phyloP scores from a whole-genome alignment of 805 yeast genomes.

The Vanderwaltozyma tropicalis region DNA sequence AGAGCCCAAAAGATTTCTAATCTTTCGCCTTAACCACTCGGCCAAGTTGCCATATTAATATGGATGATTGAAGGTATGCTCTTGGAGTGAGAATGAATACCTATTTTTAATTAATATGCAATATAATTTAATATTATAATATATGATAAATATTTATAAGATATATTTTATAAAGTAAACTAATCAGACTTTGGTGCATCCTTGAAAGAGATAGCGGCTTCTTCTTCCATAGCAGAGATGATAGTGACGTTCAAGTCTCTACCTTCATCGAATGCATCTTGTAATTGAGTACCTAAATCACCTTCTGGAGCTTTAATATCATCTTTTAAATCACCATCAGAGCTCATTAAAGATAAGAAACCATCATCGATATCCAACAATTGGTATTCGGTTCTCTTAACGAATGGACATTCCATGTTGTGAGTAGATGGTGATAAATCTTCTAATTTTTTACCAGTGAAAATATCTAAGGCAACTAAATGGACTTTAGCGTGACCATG shows the following conservation, averaged over 20 bases:
- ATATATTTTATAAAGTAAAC: neutral
- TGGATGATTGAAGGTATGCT: too few species aligned
- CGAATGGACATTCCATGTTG: constrained; percentile 99
- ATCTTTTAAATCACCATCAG: constrained; percentile 96
- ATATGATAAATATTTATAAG: too few species aligned
- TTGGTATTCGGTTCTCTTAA: constrained; percentile 87
- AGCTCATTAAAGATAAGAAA: constrained; percentile 87
- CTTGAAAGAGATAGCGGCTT: constrained; percentile 95
- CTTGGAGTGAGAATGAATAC: too few species aligned
- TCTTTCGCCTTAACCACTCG: constrained; percentile 58
- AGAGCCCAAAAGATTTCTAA: constrained; percentile 35
- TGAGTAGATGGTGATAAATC: constrained; percentile 99
- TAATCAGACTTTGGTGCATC: constrained; percentile 74
- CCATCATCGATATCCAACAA: constrained; percentile 96
- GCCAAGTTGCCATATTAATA: constrained; percentile 36
- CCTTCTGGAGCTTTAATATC: constrained; percentile 97
- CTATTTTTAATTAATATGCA: too few species aligned
- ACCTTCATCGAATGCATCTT: constrained; percentile 89
- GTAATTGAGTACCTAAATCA: constrained; percentile 87
- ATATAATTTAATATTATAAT: too few species aligned
- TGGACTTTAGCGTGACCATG: constrained; percentile 99
- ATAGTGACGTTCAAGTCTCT: constrained; percentile 92
- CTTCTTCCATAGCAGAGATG: constrained; percentile 97
- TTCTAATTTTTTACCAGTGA: constrained; percentile 97
- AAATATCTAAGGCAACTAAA: constrained; percentile 94